Base-by-base conservation (phyloP, 306 rosid genomes). In the Cucurbita maxima region DNA sequence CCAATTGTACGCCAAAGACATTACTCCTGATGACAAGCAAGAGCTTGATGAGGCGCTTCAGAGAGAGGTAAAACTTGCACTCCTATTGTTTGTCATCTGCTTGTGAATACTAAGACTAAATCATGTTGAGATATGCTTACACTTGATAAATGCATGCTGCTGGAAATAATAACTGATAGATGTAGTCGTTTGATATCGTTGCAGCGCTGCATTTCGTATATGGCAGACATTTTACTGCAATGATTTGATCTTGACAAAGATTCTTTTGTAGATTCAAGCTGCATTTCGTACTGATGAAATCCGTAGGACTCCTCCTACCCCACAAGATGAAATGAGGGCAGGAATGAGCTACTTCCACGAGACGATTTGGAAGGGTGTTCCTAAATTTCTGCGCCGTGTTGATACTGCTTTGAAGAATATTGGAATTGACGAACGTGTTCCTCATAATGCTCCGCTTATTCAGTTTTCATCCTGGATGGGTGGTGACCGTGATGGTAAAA, bases 391-490 rank as follows among this genome's bases (percentile, higher is more conserved):
- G 25, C 96, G 99, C 3, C 97, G 99, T 70, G 88, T 95, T 59
- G 99, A 95, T 73, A 95, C 99, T 1, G 99, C 99, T 71, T 82
- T 95, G 89, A 91, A 84, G 84, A 95, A 91, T 73, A 86, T 91
- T 36, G 99, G 99, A 75, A 89, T 95, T 41, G 58, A 91, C 30
- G 97, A 95, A 37, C 96, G 97, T 4, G 88, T 95, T 69, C 99
- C 99, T 59, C 85, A 95, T 38, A 95, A 95, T 75, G 97, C 99
- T 25, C 99, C 99, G 10, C 90, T 95, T 66, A 95, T 95, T 80
- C 99, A 95, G 52, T 95, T 95, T 79, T 91, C 99, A 20, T 95
- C 99, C 73, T 95, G 99, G 99, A 95, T 95, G 99, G 99, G 99
- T 57, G 99, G 99, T 79, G 99, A 95, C 72, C 99, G 99, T 60